Evolutionary conservation across 768 basidiomycete species (phyloP).

Genomic region (Suillus brevipes): DNA sequence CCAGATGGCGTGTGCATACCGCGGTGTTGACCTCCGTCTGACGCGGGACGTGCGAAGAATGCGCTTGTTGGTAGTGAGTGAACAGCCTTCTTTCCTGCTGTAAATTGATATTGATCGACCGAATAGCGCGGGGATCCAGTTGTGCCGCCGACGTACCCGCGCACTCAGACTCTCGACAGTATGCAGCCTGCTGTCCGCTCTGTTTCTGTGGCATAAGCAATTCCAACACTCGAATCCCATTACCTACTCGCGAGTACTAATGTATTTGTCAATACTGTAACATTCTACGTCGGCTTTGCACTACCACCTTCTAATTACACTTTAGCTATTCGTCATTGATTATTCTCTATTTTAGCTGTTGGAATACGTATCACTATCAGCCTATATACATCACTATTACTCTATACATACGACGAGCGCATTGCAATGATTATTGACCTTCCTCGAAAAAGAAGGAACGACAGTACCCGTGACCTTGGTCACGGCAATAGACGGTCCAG

Average conservation of each 20-base stretch:
- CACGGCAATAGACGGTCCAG: no score
- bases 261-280: background rate
- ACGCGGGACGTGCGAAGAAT: conserved; percentile 53
- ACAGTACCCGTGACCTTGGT: no score
- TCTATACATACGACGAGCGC: background rate
- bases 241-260: background rate
- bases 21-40: conserved; percentile 55
- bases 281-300: conserved; percentile 1
- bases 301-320: conserved; percentile 4
- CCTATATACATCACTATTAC: background rate
- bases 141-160: conserved; percentile 18
- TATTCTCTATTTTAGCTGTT: background rate
- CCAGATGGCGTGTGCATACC: conserved; percentile 63
- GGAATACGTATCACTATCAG: background rate
- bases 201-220: conserved; percentile 3
- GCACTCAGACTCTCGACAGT: conserved; percentile 18
- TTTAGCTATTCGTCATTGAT: background rate
- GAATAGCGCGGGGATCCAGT: conserved; percentile 21
- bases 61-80: conserved; percentile 51
- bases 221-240: background rate
- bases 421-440: background rate
- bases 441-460: no score
- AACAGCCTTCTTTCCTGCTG: background rate
- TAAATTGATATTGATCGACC: background rate
- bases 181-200: conserved; percentile 5